These are phyloP conservation scores for Apiosordaria backusii DNA, from an alignment of 495 filamentous ascomycete species.

Conservation along the genomic window DNA sequence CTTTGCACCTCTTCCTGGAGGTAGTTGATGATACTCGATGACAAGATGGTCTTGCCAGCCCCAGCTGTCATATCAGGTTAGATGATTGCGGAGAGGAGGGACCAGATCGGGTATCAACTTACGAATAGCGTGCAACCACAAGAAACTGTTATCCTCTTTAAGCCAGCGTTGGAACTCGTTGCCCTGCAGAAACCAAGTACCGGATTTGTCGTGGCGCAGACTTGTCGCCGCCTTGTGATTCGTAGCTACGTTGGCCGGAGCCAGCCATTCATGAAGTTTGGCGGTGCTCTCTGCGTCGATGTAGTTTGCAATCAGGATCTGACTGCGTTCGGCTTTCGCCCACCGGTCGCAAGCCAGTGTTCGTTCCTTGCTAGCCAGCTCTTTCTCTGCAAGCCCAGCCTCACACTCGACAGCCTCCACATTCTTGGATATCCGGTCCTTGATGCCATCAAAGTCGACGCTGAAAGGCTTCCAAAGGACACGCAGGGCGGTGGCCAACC, in stretches of 20 bases:
- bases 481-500: conserved; percentile 14
- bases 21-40: conserved; percentile 17
- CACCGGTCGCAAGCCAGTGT: conserved; percentile 8
- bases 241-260: conserved; percentile 10
- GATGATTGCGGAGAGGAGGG: background rate
- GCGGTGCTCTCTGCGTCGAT: conserved; percentile 11
- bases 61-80: conserved; percentile 12
- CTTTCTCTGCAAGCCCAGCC: conserved; percentile 13
- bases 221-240: conserved; percentile 16
- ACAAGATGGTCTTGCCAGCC: conserved; percentile 22
- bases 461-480: conserved; percentile 19
- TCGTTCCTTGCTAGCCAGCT: conserved; percentile 16
- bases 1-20: conserved; percentile 9
- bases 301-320: conserved; percentile 10
- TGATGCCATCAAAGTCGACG: conserved; percentile 18
- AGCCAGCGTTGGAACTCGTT: conserved; percentile 18
- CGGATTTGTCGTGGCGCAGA: conserved; percentile 14
- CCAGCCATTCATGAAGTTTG: conserved; percentile 11
- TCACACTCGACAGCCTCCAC: conserved; percentile 14
- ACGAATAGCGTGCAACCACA: conserved; percentile 30
- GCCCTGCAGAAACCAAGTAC: conserved; percentile 21
- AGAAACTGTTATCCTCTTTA: conserved; percentile 6
- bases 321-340: conserved; percentile 8
- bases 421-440: conserved; percentile 13
- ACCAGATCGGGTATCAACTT: background rate